Conservation (phyloP, 208 protist genomes). For the Crithidia brevicula region DNA sequence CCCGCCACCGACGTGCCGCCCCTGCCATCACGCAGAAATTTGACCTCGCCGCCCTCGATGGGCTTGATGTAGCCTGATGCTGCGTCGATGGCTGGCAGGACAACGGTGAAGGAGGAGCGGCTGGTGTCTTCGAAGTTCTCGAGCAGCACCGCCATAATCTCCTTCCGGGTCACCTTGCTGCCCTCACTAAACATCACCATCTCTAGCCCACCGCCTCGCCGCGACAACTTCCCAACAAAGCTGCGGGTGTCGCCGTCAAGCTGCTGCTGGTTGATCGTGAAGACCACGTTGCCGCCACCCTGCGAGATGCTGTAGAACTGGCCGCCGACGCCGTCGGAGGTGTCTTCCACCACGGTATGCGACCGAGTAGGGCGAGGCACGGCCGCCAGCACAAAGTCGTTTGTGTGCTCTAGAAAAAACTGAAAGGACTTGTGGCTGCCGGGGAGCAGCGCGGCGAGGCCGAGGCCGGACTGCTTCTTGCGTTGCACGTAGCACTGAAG, state of each 20-base stretch:
- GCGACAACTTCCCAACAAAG: slow-evolving; percentile 45
- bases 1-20: slow-evolving; percentile 29
- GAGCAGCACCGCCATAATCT: slow-evolving; percentile 39
- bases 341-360: slow-evolving; percentile 30
- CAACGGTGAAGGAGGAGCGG: slow-evolving; percentile 38
- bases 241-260: slow-evolving; percentile 34
- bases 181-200: slow-evolving; percentile 55
- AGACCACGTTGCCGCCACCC: slow-evolving; percentile 36
- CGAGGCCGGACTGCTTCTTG: slow-evolving; percentile 16
- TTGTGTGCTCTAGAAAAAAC: slow-evolving; percentile 47
- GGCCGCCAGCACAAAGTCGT: slow-evolving; percentile 48
- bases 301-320: slow-evolving; percentile 31
- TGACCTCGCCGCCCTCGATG: slow-evolving; percentile 44
- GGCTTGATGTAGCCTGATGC: slow-evolving; percentile 46
- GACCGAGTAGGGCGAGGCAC: slow-evolving; percentile 17
- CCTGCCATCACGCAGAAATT: slow-evolving; percentile 44
- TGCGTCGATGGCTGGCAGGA: slow-evolving; percentile 50
- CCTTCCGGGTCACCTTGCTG: slow-evolving; percentile 37
- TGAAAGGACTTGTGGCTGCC: slow-evolving; percentile 32
- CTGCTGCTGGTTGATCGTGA: slow-evolving; percentile 36
- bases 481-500: slow-evolving; percentile 54
- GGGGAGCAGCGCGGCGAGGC: slow-evolving; percentile 23
- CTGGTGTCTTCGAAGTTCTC: slow-evolving; percentile 34
- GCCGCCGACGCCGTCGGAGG: slow-evolving; percentile 31
- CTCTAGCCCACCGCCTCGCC: slow-evolving; percentile 31